Evolutionary conservation across 345 rosid species (phyloP).

Genomic region (Firmiana major): DNA sequence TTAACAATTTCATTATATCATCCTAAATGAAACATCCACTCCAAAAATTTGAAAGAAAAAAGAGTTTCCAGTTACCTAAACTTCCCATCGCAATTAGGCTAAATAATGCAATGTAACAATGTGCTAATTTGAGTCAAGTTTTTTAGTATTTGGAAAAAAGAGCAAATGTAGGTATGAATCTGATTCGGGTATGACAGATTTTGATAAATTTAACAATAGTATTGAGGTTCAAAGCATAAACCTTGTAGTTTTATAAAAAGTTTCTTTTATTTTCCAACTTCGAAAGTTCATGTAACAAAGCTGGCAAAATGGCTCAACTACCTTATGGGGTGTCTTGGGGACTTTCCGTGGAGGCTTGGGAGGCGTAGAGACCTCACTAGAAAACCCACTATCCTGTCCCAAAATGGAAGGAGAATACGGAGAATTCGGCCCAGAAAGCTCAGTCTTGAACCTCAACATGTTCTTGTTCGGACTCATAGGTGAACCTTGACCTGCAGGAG

Average conservation of each 20-base stretch:
- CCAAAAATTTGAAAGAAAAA: too few species aligned
- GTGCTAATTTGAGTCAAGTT: too few species aligned
- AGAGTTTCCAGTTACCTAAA: too few species aligned
- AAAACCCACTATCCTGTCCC: constrained; percentile 57
- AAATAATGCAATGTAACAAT: background rate
- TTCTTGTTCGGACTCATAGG: constrained; percentile 73
- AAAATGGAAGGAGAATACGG: constrained; percentile 82
- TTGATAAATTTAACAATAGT: background rate
- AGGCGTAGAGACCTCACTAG: constrained; percentile 68
- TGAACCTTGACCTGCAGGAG: constrained; percentile 91
- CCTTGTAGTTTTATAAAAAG: background rate
- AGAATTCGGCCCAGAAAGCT: constrained; percentile 65
- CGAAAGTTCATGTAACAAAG: background rate
- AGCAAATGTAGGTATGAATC: background rate
- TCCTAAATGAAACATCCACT: too few species aligned
- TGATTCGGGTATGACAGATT: background rate
- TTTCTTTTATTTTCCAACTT: background rate
- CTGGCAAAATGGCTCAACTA: constrained; percentile 8
- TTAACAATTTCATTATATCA: background rate
- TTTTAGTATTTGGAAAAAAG: background rate
- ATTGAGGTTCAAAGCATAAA: background rate
- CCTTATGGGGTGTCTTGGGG: constrained; percentile 98
- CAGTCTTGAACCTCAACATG: constrained; percentile 86
- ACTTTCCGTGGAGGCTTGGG: constrained; percentile 89
- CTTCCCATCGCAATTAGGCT: too few species aligned